Base-by-base conservation (phyloP, 1,284 basidiomycete species). In the Athelia psychrophila region DNA sequence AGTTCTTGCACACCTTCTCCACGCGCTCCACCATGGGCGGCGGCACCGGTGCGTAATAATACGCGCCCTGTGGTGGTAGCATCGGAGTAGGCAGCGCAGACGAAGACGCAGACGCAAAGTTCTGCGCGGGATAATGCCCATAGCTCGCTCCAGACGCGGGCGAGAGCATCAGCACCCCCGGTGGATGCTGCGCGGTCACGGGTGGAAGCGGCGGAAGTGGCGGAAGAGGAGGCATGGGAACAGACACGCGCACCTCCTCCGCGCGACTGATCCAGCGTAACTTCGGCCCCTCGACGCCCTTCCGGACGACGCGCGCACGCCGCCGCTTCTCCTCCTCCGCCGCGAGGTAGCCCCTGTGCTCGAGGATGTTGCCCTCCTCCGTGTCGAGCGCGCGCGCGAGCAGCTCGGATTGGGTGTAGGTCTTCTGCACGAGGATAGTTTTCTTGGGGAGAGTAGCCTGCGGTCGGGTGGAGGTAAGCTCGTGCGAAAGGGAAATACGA, bases 301-400 rank as follows among this genome's bases (percentile, higher is more conserved):
- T 72, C 49, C 86, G 78, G 27, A 84, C 76, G 35, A 84, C 76
- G 25, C 81, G 75, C 46, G 88, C 82, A 49, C 81, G 78, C 57
- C 79, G 82, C 22, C 89, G 81, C 59, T 90, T 90, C 70, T 93
- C 91, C 61, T 91, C 91, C 58, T 95, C 92, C 2, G 82, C 70
- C 51, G 77, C 78, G 24, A 95, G 78, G 60, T 93, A 94, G 56
- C 90, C 79, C 35, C 81, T 76, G 58, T 94, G 86, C 48, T 90
- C 85, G n/a, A 78, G 76, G 20, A 86, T 82, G 60, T 95, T 95
- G 3, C 84, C 83, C 67, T 93, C 91, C 64, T 94, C 92, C 48
- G 85, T 89, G 61, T 93, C 90, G 10, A 94, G 77, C 0, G 92
- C 92, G 15, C 83, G 83, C 1, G 84, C 82, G 49, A 95, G 88